These are phyloP conservation scores for Leccinum solheimii DNA, from an alignment of 1,284 basidiomycete genomes.

Conservation along the genomic window DNA sequence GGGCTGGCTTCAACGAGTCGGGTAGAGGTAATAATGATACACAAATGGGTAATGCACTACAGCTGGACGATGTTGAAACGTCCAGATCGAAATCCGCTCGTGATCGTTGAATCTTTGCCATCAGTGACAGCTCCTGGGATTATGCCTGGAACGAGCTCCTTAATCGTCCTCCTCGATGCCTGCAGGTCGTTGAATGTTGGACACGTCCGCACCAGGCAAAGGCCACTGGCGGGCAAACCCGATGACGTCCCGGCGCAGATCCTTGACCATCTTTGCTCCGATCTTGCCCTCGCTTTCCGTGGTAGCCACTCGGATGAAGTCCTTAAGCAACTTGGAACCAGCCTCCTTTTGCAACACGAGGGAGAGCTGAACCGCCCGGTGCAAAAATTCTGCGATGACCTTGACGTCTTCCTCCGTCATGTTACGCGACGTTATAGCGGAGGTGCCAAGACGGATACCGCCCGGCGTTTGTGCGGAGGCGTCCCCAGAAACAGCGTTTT, in stretches of 20 bases:
- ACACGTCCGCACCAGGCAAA: slow-evolving; percentile 85
- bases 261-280: slow-evolving; percentile 69
- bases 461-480: slow-evolving; percentile 94
- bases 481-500: slow-evolving; percentile 97
- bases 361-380: slow-evolving; percentile 89
- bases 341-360: slow-evolving; percentile 91
- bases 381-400: slow-evolving; percentile 87
- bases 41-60: slow-evolving; percentile 7
- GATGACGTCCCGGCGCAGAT: slow-evolving; percentile 74
- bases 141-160: not conserved
- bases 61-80: slow-evolving; percentile 33
- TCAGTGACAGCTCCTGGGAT: slow-evolving; percentile 7
- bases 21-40: slow-evolving; percentile 5
- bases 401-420: slow-evolving; percentile 90
- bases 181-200: slow-evolving; percentile 59
- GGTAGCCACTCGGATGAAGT: slow-evolving; percentile 88
- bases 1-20: not conserved
- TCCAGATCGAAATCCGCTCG: slow-evolving; percentile 23
- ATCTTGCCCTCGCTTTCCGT: slow-evolving; percentile 69
- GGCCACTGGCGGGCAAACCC: slow-evolving; percentile 88
- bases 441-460: slow-evolving; percentile 95
- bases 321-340: slow-evolving; percentile 92
- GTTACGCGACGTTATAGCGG: slow-evolving; percentile 92
- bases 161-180: slow-evolving; percentile 60
- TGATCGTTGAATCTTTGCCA: slow-evolving; percentile 36